Percentiles rank a stretch among this genome's conserved stretches.
Evolutionary conservation across 225 moss, liverwort and hornwort genomes (phyloP).

Genomic region (Thuidium tamariscinum): DNA sequence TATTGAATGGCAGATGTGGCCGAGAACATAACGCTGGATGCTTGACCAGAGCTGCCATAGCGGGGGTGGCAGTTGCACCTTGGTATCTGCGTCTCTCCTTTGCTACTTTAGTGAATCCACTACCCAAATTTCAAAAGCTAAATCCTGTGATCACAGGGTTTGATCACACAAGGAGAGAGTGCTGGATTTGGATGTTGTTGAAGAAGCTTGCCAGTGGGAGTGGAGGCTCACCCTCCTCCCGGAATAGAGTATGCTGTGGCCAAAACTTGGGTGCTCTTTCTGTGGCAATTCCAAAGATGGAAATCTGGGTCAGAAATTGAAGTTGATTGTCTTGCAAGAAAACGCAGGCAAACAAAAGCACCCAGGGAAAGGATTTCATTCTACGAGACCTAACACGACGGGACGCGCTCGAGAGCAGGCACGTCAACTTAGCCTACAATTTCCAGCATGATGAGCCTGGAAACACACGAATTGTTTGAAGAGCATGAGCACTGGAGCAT

Average conservation of each 20-base stretch:
- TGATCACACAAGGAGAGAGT: background rate
- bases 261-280: background rate
- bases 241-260: background rate
- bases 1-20: background rate
- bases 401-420: background rate
- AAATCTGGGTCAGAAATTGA: background rate
- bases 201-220: background rate
- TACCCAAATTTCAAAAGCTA: background rate
- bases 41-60: constrained; percentile 16
- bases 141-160: background rate
- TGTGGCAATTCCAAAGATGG: background rate
- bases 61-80: background rate
- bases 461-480: background rate
- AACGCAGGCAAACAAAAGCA: background rate
- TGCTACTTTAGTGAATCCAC: too few species aligned
- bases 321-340: background rate
- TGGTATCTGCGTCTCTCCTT: background rate
- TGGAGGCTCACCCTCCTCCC: constrained; percentile 12
- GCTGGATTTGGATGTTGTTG: background rate
- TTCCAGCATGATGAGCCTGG: background rate
- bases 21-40: background rate
- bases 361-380: background rate
- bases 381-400: background rate
- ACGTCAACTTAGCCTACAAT: too few species aligned
- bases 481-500: background rate